phyloP scores from a whole-genome alignment of 2,329 filamentous ascomycete genomes.

The Alternaria brassicae region DNA sequence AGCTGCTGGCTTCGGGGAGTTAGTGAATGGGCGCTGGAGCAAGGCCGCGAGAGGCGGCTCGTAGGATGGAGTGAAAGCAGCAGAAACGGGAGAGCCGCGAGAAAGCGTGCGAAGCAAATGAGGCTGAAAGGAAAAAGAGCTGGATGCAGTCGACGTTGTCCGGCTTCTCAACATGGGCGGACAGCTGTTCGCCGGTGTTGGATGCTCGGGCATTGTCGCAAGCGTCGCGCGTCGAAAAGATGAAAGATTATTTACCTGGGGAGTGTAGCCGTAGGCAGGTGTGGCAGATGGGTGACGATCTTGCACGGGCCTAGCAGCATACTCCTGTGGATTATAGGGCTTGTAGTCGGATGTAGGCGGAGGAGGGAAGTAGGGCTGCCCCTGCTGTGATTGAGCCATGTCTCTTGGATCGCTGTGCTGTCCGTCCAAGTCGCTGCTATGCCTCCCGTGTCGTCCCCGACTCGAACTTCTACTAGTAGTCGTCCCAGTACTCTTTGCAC shows the following conservation, averaged over 20 bases:
- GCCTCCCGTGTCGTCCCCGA: slow-evolving; percentile 37
- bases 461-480: slow-evolving; percentile 35
- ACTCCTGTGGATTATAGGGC: slow-evolving; percentile 48
- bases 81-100: slow-evolving; percentile 40
- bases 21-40: slow-evolving; percentile 42
- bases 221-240: slow-evolving; percentile 40
- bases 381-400: slow-evolving; percentile 40
- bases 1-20: slow-evolving; percentile 39
- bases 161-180: slow-evolving; percentile 34
- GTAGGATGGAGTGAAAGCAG: slow-evolving; percentile 44
- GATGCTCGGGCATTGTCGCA: slow-evolving; percentile 30
- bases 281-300: slow-evolving; percentile 34
- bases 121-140: slow-evolving; percentile 25
- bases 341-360: slow-evolving; percentile 44
- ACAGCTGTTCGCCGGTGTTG: slow-evolving; percentile 29
- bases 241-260: slow-evolving; percentile 48
- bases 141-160: slow-evolving; percentile 26
- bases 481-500: slow-evolving; percentile 38
- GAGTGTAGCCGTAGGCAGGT: slow-evolving; percentile 39
- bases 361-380: slow-evolving; percentile 43
- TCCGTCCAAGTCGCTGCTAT: slow-evolving; percentile 35
- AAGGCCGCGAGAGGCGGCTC: slow-evolving; percentile 47
- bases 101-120: slow-evolving; percentile 30
- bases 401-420: slow-evolving; percentile 28
- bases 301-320: slow-evolving; percentile 31